Conservation (phyloP, 1,284 basidiomycete species). For the Omphalotus olearius region DNA sequence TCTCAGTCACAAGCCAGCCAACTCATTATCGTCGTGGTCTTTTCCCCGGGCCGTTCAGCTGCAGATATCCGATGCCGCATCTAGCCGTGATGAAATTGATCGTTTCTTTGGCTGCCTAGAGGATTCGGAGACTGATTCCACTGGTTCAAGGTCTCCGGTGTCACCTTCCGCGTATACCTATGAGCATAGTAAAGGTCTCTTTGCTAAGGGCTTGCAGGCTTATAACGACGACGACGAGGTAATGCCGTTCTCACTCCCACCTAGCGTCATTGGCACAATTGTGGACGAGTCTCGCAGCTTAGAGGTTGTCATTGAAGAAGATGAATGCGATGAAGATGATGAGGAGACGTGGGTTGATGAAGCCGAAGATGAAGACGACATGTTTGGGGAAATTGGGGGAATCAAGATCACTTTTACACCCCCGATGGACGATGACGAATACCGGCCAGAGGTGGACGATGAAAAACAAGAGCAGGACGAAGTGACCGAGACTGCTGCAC, state of each 20-base stretch:
- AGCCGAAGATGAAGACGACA: constrained; percentile 31
- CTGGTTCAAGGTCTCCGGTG: constrained; percentile 12
- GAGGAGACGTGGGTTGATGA: constrained; percentile 43
- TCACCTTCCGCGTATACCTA: constrained; percentile 28
- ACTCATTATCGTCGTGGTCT: constrained; percentile 65
- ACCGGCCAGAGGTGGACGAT: background rate
- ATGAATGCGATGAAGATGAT: constrained; percentile 31
- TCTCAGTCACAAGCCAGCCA: constrained; percentile 28
- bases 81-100: constrained; percentile 44
- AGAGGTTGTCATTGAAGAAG: constrained; percentile 42
- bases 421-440: constrained; percentile 31
- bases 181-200: constrained; percentile 51
- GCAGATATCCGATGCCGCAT: constrained; percentile 17
- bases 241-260: constrained; percentile 46
- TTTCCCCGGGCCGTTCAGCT: constrained; percentile 43
- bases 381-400: constrained; percentile 49
- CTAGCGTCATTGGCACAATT: constrained; percentile 46
- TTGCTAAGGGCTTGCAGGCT: constrained; percentile 29
- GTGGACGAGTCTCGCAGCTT: constrained; percentile 26
- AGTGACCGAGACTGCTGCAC: background rate
- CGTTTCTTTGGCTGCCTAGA: constrained; percentile 73
- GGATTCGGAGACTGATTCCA: constrained; percentile 8
- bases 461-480: constrained; percentile 3
- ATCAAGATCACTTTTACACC: constrained; percentile 68
- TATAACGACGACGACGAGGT: constrained; percentile 32